phyloP scores from a whole-genome alignment of 352 stramenopile genomes.

The Globisporangium megalacanthum region DNA sequence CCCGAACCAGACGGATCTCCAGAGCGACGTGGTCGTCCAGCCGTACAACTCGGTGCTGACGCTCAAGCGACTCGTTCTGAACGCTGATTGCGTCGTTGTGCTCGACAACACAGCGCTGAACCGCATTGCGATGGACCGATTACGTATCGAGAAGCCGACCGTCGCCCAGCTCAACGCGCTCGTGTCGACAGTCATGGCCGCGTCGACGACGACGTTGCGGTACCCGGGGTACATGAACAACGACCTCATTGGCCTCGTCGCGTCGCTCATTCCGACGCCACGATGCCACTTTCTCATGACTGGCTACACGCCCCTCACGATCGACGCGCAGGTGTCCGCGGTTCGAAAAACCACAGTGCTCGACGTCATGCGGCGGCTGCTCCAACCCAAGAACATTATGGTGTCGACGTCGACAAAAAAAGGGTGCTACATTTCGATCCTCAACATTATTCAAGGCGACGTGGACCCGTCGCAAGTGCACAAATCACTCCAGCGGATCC shows the following conservation, averaged over 20 bases:
- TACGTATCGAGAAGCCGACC: constrained; percentile 95
- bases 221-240: constrained; percentile 99
- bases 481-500: constrained; percentile 98
- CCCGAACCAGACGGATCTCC: constrained; percentile 92
- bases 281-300: constrained; percentile 99
- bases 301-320: constrained; percentile 97
- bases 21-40: constrained; percentile 98
- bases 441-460: constrained; percentile 99
- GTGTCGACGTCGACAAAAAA: constrained; percentile 95
- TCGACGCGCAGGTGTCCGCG: constrained; percentile 87
- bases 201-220: constrained; percentile 96
- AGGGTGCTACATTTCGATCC: constrained; percentile 98
- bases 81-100: constrained; percentile 98
- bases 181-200: constrained; percentile 99
- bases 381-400: constrained; percentile 99
- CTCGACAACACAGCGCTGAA: constrained; percentile 99
- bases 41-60: constrained; percentile 99
- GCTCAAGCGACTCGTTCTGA: constrained; percentile 97
- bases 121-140: constrained; percentile 91
- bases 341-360: constrained; percentile 99
- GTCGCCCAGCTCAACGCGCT: constrained; percentile 97
- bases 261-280: constrained; percentile 97
- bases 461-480: constrained; percentile 98
- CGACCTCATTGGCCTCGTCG: constrained; percentile 98
- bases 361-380: constrained; percentile 97